Conservation (phyloP, 2,329 filamentous ascomycete species). For the Alternaria hordeiaustralica region DNA sequence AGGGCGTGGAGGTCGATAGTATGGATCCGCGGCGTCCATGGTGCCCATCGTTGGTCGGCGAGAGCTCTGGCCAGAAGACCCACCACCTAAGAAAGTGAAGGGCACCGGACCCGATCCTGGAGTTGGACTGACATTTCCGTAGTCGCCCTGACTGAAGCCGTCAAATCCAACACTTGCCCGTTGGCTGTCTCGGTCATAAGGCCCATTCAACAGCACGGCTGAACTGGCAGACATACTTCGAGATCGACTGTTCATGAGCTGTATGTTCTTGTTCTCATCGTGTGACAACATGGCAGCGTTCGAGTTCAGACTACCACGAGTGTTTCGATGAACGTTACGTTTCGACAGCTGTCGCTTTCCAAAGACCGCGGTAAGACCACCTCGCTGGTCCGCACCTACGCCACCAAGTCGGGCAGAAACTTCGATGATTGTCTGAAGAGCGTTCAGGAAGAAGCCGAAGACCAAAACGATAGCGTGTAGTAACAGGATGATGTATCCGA, state of each 20-base stretch:
- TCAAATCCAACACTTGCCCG: constrained; percentile 62
- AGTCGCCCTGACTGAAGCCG: constrained; percentile 58
- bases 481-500: constrained; percentile 88
- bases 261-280: constrained; percentile 69
- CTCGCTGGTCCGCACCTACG: constrained; percentile 77
- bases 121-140: constrained; percentile 69
- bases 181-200: constrained; percentile 48
- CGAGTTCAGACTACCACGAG: constrained; percentile 81
- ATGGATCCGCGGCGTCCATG: constrained; percentile 68
- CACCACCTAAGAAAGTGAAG: constrained; percentile 70
- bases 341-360: constrained; percentile 87
- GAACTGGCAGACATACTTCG: constrained; percentile 69
- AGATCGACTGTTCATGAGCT: constrained; percentile 60
- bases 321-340: constrained; percentile 68
- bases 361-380: constrained; percentile 84
- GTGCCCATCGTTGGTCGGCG: constrained; percentile 46
- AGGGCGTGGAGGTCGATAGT: constrained; percentile 83
- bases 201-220: constrained; percentile 64
- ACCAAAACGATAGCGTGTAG: constrained; percentile 85
- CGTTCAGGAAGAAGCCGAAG: constrained; percentile 92
- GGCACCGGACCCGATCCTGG: constrained; percentile 74
- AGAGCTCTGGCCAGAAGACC: constrained; percentile 51
- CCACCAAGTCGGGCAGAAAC: constrained; percentile 83
- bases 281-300: constrained; percentile 79
- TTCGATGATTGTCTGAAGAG: constrained; percentile 88